Percentiles rank a stretch among this genome's conserved stretches.
Conservation (phyloP, 352 stramenopile genomes). For the Globisporangium orthogonon region DNA sequence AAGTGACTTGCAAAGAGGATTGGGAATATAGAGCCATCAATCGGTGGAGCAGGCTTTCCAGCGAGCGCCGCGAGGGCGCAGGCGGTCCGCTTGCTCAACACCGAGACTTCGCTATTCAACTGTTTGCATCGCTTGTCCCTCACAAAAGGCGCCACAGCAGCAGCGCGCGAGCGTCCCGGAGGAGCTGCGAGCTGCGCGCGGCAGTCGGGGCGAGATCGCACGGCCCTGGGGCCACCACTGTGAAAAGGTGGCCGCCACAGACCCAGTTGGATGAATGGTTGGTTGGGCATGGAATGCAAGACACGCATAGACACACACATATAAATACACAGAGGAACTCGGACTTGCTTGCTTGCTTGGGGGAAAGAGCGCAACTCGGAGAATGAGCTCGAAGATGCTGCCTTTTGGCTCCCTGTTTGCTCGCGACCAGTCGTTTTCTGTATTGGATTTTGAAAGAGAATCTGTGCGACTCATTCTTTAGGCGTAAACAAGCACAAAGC, state of each 20-base stretch:
- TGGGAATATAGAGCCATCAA: slow-evolving; percentile 92
- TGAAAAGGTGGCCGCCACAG: slow-evolving; percentile 81
- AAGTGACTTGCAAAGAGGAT: slow-evolving; percentile 86
- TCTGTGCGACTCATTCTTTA: too few relatives aligned
- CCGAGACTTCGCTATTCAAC: slow-evolving; percentile 87
- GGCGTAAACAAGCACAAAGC: too few relatives aligned
- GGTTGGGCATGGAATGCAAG: background rate
- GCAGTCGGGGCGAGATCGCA: slow-evolving; percentile 72
- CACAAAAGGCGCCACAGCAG: slow-evolving; percentile 32
- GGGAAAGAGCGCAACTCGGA: background rate
- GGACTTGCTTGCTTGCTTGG: background rate
- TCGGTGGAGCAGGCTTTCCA: slow-evolving; percentile 80
- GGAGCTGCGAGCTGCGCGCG: slow-evolving; percentile 10
- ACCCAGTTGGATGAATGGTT: slow-evolving; percentile 50
- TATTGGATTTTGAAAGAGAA: background rate
- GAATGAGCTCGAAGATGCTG: slow-evolving; percentile 5
- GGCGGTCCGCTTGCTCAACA: slow-evolving; percentile 84
- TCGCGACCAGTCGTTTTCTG: slow-evolving; percentile 13
- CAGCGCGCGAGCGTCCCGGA: slow-evolving; percentile 10
- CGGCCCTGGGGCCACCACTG: slow-evolving; percentile 80
- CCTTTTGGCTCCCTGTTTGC: background rate
- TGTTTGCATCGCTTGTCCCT: slow-evolving; percentile 89
- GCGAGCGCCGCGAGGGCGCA: slow-evolving; percentile 24
- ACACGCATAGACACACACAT: background rate
- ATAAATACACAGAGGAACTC: background rate